These are phyloP conservation scores for Dimargaris cristalligena DNA, from an alignment of 192 early-diverging fungal species.

Conservation along the genomic window DNA sequence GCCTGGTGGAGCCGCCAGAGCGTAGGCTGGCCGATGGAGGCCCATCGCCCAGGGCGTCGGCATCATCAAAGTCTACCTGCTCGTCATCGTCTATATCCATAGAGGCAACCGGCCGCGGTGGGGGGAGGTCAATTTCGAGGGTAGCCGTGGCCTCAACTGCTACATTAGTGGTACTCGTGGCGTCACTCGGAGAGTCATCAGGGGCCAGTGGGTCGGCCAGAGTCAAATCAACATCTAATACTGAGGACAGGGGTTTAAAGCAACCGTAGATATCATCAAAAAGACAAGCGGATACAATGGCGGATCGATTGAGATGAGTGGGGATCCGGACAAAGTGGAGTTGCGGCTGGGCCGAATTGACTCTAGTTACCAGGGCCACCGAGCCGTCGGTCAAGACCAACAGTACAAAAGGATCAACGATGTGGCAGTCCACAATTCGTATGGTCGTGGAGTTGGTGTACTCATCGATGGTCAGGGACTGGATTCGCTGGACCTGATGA, in stretches of 20 bases:
- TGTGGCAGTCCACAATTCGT: conserved; percentile 47
- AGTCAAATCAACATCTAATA: too few species aligned
- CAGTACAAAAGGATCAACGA: conserved; percentile 69
- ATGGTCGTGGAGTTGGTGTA: conserved; percentile 14
- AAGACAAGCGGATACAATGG: neutral
- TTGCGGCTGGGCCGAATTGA: conserved; percentile 19
- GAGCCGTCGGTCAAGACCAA: conserved; percentile 47
- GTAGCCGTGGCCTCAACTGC: too few species aligned
- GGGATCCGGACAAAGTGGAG: too few species aligned
- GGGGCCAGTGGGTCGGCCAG: too few species aligned
- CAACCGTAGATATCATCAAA: neutral
- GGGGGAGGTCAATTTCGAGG: too few species aligned
- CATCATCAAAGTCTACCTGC: conserved; percentile 22
- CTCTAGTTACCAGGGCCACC: conserved; percentile 37
- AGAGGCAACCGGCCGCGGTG: too few species aligned
- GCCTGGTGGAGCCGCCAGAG: too few species aligned
- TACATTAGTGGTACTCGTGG: too few species aligned
- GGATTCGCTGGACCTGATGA: conserved; percentile 33
- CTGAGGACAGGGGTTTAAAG: neutral
- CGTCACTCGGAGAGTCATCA: too few species aligned
- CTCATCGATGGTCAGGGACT: conserved; percentile 30
- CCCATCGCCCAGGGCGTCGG: conserved; percentile 31
- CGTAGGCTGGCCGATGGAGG: conserved; percentile 12
- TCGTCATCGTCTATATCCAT: conserved; percentile 13
- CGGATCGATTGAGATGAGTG: too few species aligned